Percentiles rank a stretch among this genome's conserved stretches.
These are phyloP conservation scores for Elongisporangium anandrum DNA, from an alignment of 352 stramenopile genomes.

Conservation along the genomic window DNA sequence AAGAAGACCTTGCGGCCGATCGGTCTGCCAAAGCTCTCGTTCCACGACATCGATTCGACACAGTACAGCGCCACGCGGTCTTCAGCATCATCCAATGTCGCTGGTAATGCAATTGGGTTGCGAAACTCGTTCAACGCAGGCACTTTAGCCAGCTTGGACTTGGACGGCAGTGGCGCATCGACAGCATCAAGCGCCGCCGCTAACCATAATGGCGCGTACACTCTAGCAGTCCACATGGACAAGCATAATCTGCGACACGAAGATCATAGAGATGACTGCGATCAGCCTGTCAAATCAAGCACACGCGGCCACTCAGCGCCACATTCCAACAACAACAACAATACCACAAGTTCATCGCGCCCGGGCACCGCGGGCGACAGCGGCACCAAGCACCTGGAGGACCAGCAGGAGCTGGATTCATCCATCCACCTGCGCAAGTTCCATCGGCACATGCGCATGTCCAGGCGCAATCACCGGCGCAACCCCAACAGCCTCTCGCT, in stretches of 20 bases:
- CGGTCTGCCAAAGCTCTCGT: slow-evolving; percentile 43
- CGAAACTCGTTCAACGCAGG: not conserved
- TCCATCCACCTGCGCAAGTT: slow-evolving; percentile 60
- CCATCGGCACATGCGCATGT: slow-evolving; percentile 62
- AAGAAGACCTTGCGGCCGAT: slow-evolving; percentile 64
- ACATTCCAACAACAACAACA: not conserved
- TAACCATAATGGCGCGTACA: slow-evolving; percentile 37
- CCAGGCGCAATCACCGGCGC: slow-evolving; percentile 51
- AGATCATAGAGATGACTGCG: not conserved
- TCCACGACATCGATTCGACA: slow-evolving; percentile 22
- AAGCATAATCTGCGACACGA: slow-evolving; percentile 32
- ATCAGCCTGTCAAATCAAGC: not conserved
- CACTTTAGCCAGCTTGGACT: not conserved
- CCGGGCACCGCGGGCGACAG: not conserved
- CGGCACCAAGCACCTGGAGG: slow-evolving; percentile 1
- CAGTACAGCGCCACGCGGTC: not conserved
- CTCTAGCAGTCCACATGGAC: slow-evolving; percentile 45
- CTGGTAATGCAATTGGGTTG: not conserved
- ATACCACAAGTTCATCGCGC: not conserved
- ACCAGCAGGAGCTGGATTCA: slow-evolving; percentile 20
- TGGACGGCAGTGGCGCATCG: not conserved
- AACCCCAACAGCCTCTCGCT: slow-evolving; percentile 31
- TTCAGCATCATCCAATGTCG: not conserved
- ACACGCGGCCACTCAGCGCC: not conserved
- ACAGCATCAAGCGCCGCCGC: slow-evolving; percentile 4